Percentiles rank a stretch among this genome's conserved stretches.
phyloP scores from a whole-genome alignment of 176 grass and related monocot species.

The Musa schizocarpa region DNA sequence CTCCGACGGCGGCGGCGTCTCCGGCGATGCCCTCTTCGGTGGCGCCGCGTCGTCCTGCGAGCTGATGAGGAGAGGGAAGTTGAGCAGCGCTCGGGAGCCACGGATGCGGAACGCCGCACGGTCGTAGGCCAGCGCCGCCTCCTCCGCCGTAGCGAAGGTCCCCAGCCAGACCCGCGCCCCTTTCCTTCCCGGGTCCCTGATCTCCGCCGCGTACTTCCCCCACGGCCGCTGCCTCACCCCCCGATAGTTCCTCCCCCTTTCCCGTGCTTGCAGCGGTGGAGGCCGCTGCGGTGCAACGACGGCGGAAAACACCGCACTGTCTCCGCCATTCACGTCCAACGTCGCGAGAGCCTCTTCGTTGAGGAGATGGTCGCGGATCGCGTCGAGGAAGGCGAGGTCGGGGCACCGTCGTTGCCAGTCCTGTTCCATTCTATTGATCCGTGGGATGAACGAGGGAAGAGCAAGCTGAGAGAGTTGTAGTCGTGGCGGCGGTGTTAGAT shows the following conservation, averaged over 20 bases:
- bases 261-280: background rate
- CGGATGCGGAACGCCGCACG: conserved; percentile 88
- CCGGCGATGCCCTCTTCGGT: conserved; percentile 13
- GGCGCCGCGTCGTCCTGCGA: conserved; percentile 28
- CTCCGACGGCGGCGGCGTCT: too few species aligned
- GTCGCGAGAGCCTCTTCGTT: conserved; percentile 44
- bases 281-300: conserved; percentile 45
- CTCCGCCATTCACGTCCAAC: too few species aligned
- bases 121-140: conserved; percentile 79
- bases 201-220: conserved; percentile 99
- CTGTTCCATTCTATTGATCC: too few species aligned
- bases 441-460: too few species aligned
- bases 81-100: conserved; percentile 85
- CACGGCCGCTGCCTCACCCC: conserved; percentile 75
- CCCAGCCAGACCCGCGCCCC: conserved; percentile 91
- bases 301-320: conserved; percentile 45
- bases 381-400: conserved; percentile 29
- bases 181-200: conserved; percentile 84
- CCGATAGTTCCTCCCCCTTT: conserved; percentile 62
- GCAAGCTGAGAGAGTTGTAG: too few species aligned
- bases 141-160: conserved; percentile 89
- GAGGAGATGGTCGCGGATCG: conserved; percentile 45
- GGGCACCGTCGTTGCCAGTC: background rate
- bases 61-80: conserved; percentile 85
- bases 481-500: too few species aligned